These are phyloP conservation scores for Diaporthe capsici DNA, from an alignment of 2,329 filamentous ascomycete genomes.

Conservation along the genomic window DNA sequence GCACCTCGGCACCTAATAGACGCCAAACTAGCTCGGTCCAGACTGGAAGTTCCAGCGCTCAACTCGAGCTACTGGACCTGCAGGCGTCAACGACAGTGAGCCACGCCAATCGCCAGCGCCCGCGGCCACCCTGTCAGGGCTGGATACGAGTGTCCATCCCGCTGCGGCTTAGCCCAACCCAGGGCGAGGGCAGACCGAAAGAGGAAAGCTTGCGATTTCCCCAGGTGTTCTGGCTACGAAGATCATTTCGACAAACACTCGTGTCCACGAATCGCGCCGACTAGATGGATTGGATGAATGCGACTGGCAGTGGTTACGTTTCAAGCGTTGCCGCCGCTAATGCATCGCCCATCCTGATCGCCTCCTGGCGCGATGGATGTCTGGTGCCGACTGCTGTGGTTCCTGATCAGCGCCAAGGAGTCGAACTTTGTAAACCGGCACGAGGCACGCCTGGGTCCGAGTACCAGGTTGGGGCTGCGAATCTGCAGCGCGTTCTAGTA, in stretches of 20 bases:
- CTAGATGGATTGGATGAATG: not conserved
- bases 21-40: slow-evolving; percentile 2
- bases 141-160: not conserved
- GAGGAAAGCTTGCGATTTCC: slow-evolving; percentile 38
- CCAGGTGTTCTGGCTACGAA: not conserved
- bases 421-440: slow-evolving; percentile 5
- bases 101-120: slow-evolving; percentile 30
- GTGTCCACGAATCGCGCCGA: not conserved
- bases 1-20: slow-evolving; percentile 23
- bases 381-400: slow-evolving; percentile 3
- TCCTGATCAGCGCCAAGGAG: slow-evolving; percentile 20
- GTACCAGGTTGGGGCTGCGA: not conserved
- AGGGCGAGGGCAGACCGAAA: slow-evolving; percentile 30
- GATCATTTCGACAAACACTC: not conserved
- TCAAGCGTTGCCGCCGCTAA: slow-evolving; percentile 31
- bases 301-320: slow-evolving; percentile 34
- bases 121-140: not conserved
- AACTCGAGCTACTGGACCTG: not conserved
- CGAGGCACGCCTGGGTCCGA: not conserved
- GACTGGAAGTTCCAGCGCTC: not conserved
- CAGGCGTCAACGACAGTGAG: slow-evolving; percentile 14
- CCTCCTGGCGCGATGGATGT: slow-evolving; percentile 11
- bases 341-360: slow-evolving; percentile 19
- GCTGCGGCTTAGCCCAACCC: not conserved
- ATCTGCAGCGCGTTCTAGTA: not conserved